A percentile compares a stretch with the other conserved stretches of the same genome.
Conservation (phyloP, 805 yeast genomes). For the Ogataea chonburiensis region DNA sequence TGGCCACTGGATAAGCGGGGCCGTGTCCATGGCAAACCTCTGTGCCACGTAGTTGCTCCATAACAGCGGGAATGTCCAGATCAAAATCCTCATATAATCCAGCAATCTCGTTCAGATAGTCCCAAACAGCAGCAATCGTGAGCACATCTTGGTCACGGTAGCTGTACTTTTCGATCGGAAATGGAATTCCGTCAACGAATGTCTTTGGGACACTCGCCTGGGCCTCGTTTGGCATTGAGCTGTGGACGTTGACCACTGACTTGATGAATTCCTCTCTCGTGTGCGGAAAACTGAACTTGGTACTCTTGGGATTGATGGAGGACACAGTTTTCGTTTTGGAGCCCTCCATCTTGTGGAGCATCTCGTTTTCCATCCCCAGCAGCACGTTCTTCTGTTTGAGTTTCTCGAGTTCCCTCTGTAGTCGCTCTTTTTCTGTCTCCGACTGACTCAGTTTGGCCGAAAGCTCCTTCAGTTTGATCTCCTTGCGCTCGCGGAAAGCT, state of each 20-base stretch:
- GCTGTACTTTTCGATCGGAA: slow-evolving; percentile 19
- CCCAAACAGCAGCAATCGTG: slow-evolving; percentile 83
- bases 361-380: slow-evolving; percentile 61
- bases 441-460: slow-evolving; percentile 56
- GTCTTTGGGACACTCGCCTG: slow-evolving; percentile 1
- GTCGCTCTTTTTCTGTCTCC: slow-evolving; percentile 45
- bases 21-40: slow-evolving; percentile 83
- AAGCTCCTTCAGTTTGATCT: slow-evolving; percentile 65
- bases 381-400: slow-evolving; percentile 52
- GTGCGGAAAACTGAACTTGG: slow-evolving; percentile 25
- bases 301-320: neutral
- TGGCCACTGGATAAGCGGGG: slow-evolving; percentile 54
- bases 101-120: slow-evolving; percentile 55
- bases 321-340: neutral
- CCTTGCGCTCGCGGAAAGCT: slow-evolving; percentile 82
- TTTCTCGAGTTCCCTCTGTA: slow-evolving; percentile 41
- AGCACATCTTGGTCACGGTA: slow-evolving; percentile 45
- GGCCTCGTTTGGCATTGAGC: slow-evolving; percentile 5
- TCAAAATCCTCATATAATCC: slow-evolving; percentile 46
- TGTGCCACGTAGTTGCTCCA: slow-evolving; percentile 58
- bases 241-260: slow-evolving; percentile 19
- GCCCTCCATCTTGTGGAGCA: slow-evolving; percentile 37
- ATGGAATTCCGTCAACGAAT: slow-evolving; percentile 9
- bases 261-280: slow-evolving; percentile 28
- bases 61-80: slow-evolving; percentile 56